Evolutionary conservation across 257 asterid genomes (phyloP), one percentile per base, ranked within the genome.

Genomic region (Solanum dulcamara): DNA sequence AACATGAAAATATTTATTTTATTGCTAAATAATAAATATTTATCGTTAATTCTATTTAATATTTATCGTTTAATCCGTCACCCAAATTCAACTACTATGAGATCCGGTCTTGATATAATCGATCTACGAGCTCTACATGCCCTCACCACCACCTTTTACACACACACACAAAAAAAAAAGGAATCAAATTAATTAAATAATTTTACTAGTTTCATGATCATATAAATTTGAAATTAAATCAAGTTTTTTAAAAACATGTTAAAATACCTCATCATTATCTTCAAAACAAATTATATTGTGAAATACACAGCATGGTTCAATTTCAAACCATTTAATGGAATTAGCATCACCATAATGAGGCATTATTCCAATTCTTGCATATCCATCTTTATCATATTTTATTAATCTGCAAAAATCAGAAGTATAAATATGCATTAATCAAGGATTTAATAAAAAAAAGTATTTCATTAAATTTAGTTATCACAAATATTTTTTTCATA

Each of bases 301-400:
- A 85, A 92, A 92, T 28, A 86, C 89, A 53, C 91, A 81, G 60
- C 94, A 44, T 71, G 98, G 91, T 84, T 95, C 91, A 11, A 93
- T 93, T 33, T 88, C 88, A 85, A 95, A 95, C 98, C 97, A 95
- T 50, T 51, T 81, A 40, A 94, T 42, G 13, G 97, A 93, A 85
- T 87, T 90, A 15, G 92, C 86, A 80, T 91, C 93, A 64, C 98
- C 98, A 85, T 90, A 95, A 33, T 91, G 96, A 70, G 97, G 98
- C 98, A 95, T 92, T 80, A 95, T 79, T 62, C 98, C 96, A 2
- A 93, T 92, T 88, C 95, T 89, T 1, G 98, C 96, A 71, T 88
- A 91, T 59, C 85, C 92, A 70, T 88, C 84, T 28, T 86, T 87
- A 5, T 91, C 86, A 70, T 89, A 91, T 83, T 88, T 93, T 44